phyloP scores from a whole-genome alignment of 2,329 filamentous ascomycete species.

The Rhynchosporium agropyri region DNA sequence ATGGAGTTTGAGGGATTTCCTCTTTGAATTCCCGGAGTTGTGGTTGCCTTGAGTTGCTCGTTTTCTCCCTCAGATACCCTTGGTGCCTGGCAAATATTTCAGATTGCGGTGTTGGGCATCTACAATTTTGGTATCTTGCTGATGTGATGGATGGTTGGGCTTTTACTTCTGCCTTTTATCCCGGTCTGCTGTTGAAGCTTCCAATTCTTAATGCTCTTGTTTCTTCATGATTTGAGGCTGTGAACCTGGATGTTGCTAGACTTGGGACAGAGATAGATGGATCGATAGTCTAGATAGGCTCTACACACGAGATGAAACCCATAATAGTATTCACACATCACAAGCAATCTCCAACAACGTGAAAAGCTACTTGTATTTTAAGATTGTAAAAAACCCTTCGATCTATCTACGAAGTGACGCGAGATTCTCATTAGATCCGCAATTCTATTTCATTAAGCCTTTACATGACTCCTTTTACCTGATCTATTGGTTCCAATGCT shows the following conservation, averaged over 20 bases:
- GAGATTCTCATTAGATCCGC: no score
- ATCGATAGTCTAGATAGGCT: background rate
- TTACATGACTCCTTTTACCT: no score
- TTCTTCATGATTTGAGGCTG: background rate
- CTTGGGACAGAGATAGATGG: background rate
- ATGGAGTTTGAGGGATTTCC: slow-evolving; percentile 1
- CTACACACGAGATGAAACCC: background rate
- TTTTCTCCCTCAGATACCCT: background rate
- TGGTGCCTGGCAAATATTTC: background rate
- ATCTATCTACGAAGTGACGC: no score
- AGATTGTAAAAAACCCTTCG: no score
- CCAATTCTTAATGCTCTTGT: no score
- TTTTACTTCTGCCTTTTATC: background rate
- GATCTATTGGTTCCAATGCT: no score
- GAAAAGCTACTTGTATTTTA: no score
- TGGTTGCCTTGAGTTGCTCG: background rate
- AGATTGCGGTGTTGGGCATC: background rate
- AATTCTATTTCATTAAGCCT: no score
- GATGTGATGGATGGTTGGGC: background rate
- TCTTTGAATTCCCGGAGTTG: slow-evolving; percentile 5
- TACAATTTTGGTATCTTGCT: background rate
- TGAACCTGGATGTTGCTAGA: background rate
- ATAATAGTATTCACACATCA: background rate
- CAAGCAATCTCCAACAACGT: no score
- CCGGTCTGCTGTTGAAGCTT: background rate